A percentile compares a stretch with the other conserved stretches of the same genome.
These are phyloP conservation scores for Musa beccarii DNA, from an alignment of 176 grass and related monocot genomes.

Conservation along the genomic window DNA sequence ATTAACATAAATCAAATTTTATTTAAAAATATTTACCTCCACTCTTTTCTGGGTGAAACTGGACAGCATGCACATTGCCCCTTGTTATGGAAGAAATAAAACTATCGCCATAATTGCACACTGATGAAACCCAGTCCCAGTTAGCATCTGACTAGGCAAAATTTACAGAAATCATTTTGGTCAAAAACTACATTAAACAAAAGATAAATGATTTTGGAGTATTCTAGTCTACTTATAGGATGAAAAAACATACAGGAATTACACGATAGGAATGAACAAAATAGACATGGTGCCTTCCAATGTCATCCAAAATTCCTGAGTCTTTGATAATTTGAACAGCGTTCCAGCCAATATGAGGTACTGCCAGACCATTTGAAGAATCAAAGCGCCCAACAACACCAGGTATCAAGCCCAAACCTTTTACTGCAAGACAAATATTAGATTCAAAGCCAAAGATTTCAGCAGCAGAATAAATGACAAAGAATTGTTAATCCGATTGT, in stretches of 20 bases:
- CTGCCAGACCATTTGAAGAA: slow-evolving; percentile 64
- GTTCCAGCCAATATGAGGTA: slow-evolving; percentile 99
- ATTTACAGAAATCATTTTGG: slow-evolving; percentile 34
- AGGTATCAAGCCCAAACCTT: slow-evolving; percentile 90
- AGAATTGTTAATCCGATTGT: neutral
- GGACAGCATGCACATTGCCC: slow-evolving; percentile 82
- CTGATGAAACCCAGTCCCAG: slow-evolving; percentile 77
- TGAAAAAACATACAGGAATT: slow-evolving; percentile 41
- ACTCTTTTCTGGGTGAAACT: slow-evolving; percentile 98
- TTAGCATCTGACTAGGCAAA: slow-evolving; percentile 76
- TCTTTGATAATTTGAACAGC: slow-evolving; percentile 74
- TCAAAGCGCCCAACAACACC: slow-evolving; percentile 75
- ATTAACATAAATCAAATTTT: neutral
- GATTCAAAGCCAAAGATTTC: neutral
- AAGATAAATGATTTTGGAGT: slow-evolving; percentile 6
- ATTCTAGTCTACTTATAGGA: neutral
- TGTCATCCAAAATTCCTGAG: slow-evolving; percentile 59
- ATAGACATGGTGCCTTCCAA: slow-evolving; percentile 79
- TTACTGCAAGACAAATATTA: slow-evolving; percentile 43
- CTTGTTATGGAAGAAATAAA: slow-evolving; percentile 92
- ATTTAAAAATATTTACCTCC: slow-evolving; percentile 47
- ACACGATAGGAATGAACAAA: slow-evolving; percentile 95
- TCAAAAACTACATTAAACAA: slow-evolving; percentile 14
- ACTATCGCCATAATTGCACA: slow-evolving; percentile 69
- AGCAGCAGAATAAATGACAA: neutral